Conservation (phyloP, 768 basidiomycete species). For the Phallus indusiatus region DNA sequence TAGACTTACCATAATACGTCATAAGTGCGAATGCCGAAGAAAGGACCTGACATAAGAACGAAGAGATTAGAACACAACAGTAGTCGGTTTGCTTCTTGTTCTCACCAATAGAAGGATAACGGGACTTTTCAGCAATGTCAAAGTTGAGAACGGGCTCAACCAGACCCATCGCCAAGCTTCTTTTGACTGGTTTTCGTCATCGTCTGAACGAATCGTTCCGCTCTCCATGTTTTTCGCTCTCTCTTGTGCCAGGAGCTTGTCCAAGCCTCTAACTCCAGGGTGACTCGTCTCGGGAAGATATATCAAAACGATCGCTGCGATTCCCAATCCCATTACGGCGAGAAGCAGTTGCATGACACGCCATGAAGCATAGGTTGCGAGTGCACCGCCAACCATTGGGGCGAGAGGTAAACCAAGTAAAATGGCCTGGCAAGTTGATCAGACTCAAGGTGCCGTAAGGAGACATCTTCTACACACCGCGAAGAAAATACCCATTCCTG, state of each 20-base stretch:
- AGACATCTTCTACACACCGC: not conserved
- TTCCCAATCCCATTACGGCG: conserved; percentile 29
- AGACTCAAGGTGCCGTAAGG: not conserved
- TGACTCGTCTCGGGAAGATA: conserved; percentile 63
- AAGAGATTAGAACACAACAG: not conserved
- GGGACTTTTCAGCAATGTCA: conserved; percentile 17
- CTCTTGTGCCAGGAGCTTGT: conserved; percentile 23
- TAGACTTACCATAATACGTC: not conserved
- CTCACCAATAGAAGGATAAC: not conserved
- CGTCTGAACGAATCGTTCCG: not conserved
- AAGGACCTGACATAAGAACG: not conserved
- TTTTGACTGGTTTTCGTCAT: not conserved
- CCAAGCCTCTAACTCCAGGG: conserved; percentile 46
- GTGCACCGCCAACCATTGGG: conserved; percentile 44
- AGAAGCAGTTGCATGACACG: conserved; percentile 44
- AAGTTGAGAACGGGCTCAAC: conserved; percentile 48
- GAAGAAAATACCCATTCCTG: conserved; percentile 17
- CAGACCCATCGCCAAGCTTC: conserved; percentile 22
- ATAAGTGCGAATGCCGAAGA: not conserved
- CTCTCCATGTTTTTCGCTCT: not conserved
- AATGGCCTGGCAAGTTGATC: conserved; percentile 29
- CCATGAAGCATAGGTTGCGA: conserved; percentile 57
- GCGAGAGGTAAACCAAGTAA: conserved; percentile 55
- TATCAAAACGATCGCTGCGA: conserved; percentile 30
- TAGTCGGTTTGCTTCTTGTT: not conserved